Conservation (phyloP, 2,329 filamentous ascomycete species). For the Albophoma yamanashiensis region DNA sequence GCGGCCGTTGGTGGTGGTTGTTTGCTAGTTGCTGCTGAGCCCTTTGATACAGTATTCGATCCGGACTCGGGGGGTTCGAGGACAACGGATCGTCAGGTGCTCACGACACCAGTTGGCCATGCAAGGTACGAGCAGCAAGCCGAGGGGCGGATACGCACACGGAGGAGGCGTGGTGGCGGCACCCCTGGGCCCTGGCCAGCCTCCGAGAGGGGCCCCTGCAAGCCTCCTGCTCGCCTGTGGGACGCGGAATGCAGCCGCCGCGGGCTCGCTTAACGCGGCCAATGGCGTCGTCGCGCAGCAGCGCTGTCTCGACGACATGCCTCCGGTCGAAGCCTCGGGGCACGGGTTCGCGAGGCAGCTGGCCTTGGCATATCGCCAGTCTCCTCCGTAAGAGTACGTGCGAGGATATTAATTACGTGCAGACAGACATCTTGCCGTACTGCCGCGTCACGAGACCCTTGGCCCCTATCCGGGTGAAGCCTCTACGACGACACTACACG, state of each 20-base stretch:
- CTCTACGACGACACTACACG: no score
- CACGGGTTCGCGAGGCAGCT: background rate
- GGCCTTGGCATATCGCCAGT: background rate
- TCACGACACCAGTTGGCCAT: background rate
- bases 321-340: background rate
- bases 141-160: no score
- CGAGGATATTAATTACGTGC: no score
- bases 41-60: no score
- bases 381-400: no score
- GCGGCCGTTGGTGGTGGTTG: no score
- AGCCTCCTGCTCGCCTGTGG: background rate
- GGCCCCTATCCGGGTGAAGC: no score
- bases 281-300: background rate
- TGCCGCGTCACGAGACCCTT: background rate
- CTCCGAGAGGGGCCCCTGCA: no score
- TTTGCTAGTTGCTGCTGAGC: no score
- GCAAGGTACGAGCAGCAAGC: background rate
- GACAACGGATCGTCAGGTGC: background rate
- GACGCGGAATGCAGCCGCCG: conserved; percentile 4
- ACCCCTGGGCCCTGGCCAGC: background rate
- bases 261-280: conserved; percentile 2
- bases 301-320: background rate
- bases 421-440: no score
- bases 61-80: no score
- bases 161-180: background rate